Evolutionary conservation across 2,329 filamentous ascomycete genomes (phyloP), one percentile per base, ranked within the genome.

Genomic region (Gliomastix tumulicola): DNA sequence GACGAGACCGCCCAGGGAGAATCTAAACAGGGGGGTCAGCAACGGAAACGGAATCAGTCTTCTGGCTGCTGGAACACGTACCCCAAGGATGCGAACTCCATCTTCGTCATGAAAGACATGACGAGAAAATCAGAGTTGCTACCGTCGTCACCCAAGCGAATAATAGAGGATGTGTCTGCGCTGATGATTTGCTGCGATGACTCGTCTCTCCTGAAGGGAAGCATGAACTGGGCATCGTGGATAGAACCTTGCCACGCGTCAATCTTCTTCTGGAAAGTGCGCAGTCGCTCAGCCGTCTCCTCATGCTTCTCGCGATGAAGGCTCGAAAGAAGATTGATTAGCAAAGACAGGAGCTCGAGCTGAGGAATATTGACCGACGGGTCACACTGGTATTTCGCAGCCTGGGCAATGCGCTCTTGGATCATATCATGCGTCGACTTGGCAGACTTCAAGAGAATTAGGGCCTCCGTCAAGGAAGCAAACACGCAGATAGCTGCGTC

Each of bases 331-430:
- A 89, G 67, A 50, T 89, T 84, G 15, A 88, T 64, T 32, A 84
- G 68, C 36, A 84, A 68, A 11, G 80, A 68, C 34, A 89, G 55
- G 3, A 80, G 68, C 37, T 79, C 72, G 13, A 88, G 68, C 47
- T 86, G 83, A 6, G 79, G 74, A 27, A 87, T 71, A 16, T 71
- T 67, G 37, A 75, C 67, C n/a, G 72, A 68, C 2, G 73, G 67
- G 27, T 84, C 75, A 10, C 84, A 65, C 51, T 90, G 85, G 37
- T 81, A 73, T 46, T 82, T 85, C 40, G 81, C 69, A 6, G 80
- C 83, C 35, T 81, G 74, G n/a, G 85, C 84, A 44, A 90, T 74
- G 36, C 84, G 84, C 31, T 74, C 69, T 48, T 88, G 82, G 21
- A 86, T 78, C 40, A 81, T 73, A 43, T 84, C 78, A 41, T 74